Base-by-base conservation (phyloP, 257 asterid species). In the Nicotiana undulata region DNA sequence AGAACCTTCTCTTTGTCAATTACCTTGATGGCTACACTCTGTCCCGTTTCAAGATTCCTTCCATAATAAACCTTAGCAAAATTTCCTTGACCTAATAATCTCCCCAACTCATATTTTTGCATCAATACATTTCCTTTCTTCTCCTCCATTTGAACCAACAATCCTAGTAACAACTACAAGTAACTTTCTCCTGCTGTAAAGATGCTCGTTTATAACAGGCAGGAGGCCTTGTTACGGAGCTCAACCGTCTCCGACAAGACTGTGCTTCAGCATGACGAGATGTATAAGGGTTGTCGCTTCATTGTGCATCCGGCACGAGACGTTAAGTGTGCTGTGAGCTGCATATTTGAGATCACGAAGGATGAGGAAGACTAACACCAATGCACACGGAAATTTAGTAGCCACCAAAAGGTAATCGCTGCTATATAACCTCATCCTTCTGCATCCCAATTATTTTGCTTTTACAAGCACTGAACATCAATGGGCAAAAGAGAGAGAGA, bases 51-150 rank as follows among this genome's bases (percentile, higher is more conserved):
- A 15, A 94, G 83, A 79, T 86, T 85, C 81, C 94, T 88, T 40
- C 94, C 98, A 37, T 89, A 82, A 86, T 92, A 94, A 68, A 94
- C 98, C 80, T 94, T 94, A 61, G 96, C 98, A 58, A 94, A 94
- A 26, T 87, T 88, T 46, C 98, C 98, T 87, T 92, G 93, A 29
- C 97, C 98, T 75, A 94, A 83, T 84, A 92, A 82, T 83, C 93
- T 94, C 83, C 98, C 98, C 32, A 91, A 80, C 31, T 92, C 95
- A 26, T 91, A 94, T 82, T 88, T 94, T 83, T 89, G 82, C 97
- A 91, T 91, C 86, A 94, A 84, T 52, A 91, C 61, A 79, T 86
- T 92, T 31, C 90, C 87, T 82, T 88, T 90, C 15, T 70, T 88
- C 83, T 88, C 93, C 97, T 88, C 93, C 97, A 91, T 89, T 67